phyloP scores from a whole-genome alignment of 257 asterid genomes.

The Lavandula angustifolia region DNA sequence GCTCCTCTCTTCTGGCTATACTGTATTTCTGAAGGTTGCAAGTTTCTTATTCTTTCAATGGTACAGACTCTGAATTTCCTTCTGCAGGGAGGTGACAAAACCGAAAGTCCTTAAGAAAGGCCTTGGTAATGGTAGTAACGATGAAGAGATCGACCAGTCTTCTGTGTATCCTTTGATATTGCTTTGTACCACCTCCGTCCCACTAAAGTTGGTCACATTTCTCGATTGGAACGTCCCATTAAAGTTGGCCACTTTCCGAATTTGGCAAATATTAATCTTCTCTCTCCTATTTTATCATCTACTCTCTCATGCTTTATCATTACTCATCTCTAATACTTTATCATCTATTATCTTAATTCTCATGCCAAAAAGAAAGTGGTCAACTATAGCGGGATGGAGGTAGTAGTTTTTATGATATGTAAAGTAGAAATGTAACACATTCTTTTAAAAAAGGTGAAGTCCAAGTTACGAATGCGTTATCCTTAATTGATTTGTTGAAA shows the following conservation, averaged over 20 bases:
- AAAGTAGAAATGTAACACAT: neutral
- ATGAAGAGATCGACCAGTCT: slow-evolving; percentile 42
- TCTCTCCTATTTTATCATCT: too few relatives aligned
- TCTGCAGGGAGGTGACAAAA: slow-evolving; percentile 46
- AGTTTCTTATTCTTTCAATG: neutral
- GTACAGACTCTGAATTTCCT: slow-evolving; percentile 27
- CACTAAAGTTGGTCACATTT: too few relatives aligned
- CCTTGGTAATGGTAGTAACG: slow-evolving; percentile 33
- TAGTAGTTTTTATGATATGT: slow-evolving; percentile 22
- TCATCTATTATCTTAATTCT: too few relatives aligned
- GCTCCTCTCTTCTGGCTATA: slow-evolving; percentile 8
- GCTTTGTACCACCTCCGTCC: too few relatives aligned
- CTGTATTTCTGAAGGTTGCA: neutral
- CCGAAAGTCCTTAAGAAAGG: slow-evolving; percentile 39
- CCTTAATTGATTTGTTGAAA: slow-evolving; percentile 56
- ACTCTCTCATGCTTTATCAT: too few relatives aligned
- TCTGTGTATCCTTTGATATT: slow-evolving; percentile 49
- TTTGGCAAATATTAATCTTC: too few relatives aligned
- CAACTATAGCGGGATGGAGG: too few relatives aligned
- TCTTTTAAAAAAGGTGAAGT: neutral
- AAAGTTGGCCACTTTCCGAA: too few relatives aligned
- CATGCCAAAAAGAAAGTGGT: too few relatives aligned
- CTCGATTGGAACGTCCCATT: too few relatives aligned
- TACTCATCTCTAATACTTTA: too few relatives aligned
- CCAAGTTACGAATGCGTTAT: slow-evolving; percentile 28